phyloP scores from a whole-genome alignment of 164 flowering plant species.

The Nelumbo lutea region DNA sequence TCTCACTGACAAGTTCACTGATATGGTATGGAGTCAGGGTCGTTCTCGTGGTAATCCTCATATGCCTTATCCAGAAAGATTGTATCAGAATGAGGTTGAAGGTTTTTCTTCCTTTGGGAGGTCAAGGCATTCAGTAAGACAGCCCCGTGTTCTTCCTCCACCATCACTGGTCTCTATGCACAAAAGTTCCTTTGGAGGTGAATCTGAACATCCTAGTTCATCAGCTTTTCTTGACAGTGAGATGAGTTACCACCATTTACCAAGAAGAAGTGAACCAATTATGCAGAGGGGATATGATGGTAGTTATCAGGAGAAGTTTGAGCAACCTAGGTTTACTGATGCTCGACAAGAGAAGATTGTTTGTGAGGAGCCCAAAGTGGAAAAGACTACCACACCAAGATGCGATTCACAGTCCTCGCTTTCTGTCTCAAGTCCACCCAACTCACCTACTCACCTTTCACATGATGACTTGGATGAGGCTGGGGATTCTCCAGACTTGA shows the following conservation, averaged over 20 bases:
- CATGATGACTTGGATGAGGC: constrained; percentile 85
- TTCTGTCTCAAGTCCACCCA: constrained; percentile 86
- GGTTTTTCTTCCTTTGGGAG: constrained; percentile 62
- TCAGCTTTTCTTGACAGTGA: constrained; percentile 39
- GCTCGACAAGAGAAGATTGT: constrained; percentile 24
- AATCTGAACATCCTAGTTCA: constrained; percentile 40
- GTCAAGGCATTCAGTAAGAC: constrained; percentile 74
- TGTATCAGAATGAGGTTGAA: constrained; percentile 60
- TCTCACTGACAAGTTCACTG: constrained; percentile 46
- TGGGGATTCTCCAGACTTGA: constrained; percentile 40
- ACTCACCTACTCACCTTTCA: constrained; percentile 83
- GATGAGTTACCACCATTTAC: constrained; percentile 27
- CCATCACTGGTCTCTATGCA: constrained; percentile 63
- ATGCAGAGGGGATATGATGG: constrained; percentile 29
- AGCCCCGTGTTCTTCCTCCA: constrained; percentile 96
- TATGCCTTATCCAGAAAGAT: constrained; percentile 47
- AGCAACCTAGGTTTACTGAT: constrained; percentile 29
- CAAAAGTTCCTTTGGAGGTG: constrained; percentile 35
- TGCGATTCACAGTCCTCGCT: constrained; percentile 93
- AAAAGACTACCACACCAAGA: constrained; percentile 31
- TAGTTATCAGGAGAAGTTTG: constrained; percentile 30
- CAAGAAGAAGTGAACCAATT: constrained; percentile 33
- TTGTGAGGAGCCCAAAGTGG: constrained; percentile 27
- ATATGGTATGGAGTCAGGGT: constrained; percentile 64
- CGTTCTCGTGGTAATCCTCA: constrained; percentile 35